These are phyloP conservation scores for Teratosphaeriaceae sp. DNA, from an alignment of 2,329 filamentous ascomycete genomes.

Conservation along the genomic window DNA sequence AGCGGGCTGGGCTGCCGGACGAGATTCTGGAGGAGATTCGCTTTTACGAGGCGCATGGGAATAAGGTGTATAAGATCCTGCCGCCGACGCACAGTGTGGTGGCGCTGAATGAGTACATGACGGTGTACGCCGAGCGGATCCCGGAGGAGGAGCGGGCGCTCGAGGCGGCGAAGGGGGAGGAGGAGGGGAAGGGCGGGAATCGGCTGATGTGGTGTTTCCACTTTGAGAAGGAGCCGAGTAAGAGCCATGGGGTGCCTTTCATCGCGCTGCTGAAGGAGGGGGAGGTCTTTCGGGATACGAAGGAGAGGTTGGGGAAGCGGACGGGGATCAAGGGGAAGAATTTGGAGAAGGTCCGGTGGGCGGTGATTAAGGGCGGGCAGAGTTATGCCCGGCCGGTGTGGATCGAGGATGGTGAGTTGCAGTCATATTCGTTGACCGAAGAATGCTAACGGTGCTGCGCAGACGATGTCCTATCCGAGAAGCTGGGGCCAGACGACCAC, in stretches of 20 bases:
- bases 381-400: constrained; percentile 74
- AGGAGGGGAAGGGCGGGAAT: too few species aligned
- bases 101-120: constrained; percentile 78
- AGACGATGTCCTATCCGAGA: constrained; percentile 43
- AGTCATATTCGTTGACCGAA: too few species aligned
- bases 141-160: constrained; percentile 69
- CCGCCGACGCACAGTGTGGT: constrained; percentile 64
- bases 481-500: constrained; percentile 35
- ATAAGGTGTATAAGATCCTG: constrained; percentile 79
- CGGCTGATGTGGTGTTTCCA: constrained; percentile 77
- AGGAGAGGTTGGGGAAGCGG: constrained; percentile 85
- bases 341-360: constrained; percentile 98
- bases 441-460: too few species aligned
- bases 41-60: constrained; percentile 74
- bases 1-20: constrained; percentile 72
- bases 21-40: constrained; percentile 68
- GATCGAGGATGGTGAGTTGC: constrained; percentile 80
- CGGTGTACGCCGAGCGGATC: constrained; percentile 72
- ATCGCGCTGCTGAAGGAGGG: constrained; percentile 79
- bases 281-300: constrained; percentile 84
- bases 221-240: constrained; percentile 82
- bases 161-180: too few species aligned
- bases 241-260: constrained; percentile 85
- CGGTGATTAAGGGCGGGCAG: constrained; percentile 57
- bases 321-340: constrained; percentile 96